These are phyloP conservation scores for Zymoseptoria brevis DNA, from an alignment of 2,329 filamentous ascomycete genomes.

Conservation along the genomic window DNA sequence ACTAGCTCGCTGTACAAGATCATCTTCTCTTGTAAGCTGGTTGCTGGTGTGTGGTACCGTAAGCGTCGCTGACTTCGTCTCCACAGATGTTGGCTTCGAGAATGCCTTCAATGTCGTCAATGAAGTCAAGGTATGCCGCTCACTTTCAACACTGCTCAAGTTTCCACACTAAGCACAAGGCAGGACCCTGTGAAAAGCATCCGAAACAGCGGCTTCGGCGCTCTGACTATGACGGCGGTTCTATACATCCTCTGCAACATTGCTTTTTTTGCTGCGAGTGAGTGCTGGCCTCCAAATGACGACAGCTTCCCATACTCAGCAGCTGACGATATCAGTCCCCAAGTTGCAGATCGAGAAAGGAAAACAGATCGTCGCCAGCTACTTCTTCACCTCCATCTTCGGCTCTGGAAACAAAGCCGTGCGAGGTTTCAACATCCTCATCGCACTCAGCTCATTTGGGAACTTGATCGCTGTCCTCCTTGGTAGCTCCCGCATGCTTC, in stretches of 20 bases:
- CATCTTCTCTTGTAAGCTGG: constrained; percentile 7
- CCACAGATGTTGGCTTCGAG: constrained; percentile 23
- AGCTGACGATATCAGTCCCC: constrained; percentile 33
- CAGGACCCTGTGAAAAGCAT: constrained; percentile 51
- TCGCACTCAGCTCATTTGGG: constrained; percentile 51
- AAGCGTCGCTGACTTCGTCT: not conserved
- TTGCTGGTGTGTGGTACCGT: not conserved
- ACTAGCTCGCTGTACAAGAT: constrained; percentile 53
- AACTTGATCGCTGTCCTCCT: constrained; percentile 52
- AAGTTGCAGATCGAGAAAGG: constrained; percentile 48
- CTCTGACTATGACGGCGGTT: constrained; percentile 35
- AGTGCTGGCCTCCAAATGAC: not conserved
- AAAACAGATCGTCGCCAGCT: constrained; percentile 46
- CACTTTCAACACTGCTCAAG: too few relatives aligned
- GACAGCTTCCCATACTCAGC: constrained; percentile 22
- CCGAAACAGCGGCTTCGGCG: constrained; percentile 34
- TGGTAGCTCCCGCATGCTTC: constrained; percentile 48
- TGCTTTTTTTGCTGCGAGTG: constrained; percentile 49
- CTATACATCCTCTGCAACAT: constrained; percentile 53
- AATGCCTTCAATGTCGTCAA: constrained; percentile 57
- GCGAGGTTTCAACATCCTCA: constrained; percentile 50
- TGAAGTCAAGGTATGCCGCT: constrained; percentile 43
- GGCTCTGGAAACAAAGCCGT: constrained; percentile 39
- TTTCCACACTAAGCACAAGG: not conserved
- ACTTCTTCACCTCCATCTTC: constrained; percentile 55